A percentile compares a stretch with the other conserved stretches of the same genome.
phyloP scores from a whole-genome alignment of 345 rosid genomes.

The Lepidium aucheri region DNA sequence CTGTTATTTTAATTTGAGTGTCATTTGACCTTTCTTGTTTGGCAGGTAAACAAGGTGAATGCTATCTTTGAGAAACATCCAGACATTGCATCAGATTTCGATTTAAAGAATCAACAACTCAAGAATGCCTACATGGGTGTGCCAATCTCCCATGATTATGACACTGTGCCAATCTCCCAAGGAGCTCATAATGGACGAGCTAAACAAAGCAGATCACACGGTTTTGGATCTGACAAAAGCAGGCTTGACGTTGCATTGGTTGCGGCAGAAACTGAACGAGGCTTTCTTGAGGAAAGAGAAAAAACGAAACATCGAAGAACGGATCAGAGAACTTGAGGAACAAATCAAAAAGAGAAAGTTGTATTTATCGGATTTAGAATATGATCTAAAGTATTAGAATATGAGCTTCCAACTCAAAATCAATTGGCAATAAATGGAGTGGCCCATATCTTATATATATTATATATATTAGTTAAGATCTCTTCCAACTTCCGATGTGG shows the following conservation, averaged over 20 bases:
- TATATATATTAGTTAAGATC: too few relatives aligned
- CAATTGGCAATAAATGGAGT: too few relatives aligned
- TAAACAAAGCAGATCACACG: slow-evolving; percentile 20
- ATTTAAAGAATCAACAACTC: slow-evolving; percentile 20
- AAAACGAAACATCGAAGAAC: not conserved
- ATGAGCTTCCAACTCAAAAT: too few relatives aligned
- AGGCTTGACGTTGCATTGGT: slow-evolving; percentile 22
- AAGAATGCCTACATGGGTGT: slow-evolving; percentile 28
- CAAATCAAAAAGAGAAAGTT: slow-evolving; percentile 21
- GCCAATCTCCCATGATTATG: slow-evolving; percentile 8
- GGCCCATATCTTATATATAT: too few relatives aligned
- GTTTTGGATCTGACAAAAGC: slow-evolving; percentile 27
- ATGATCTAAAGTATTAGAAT: slow-evolving; percentile 20
- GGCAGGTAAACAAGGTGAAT: slow-evolving; percentile 18
- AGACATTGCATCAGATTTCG: slow-evolving; percentile 16
- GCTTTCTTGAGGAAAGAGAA: slow-evolving; percentile 24
- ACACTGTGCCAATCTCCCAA: slow-evolving; percentile 7
- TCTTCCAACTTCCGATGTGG: too few relatives aligned
- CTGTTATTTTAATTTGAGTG: not conserved
- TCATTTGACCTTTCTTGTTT: not conserved
- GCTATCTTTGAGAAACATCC: slow-evolving; percentile 21
- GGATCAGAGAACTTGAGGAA: slow-evolving; percentile 20
- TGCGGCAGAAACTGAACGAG: slow-evolving; percentile 23
- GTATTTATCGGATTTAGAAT: slow-evolving; percentile 14
- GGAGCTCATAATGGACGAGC: slow-evolving; percentile 9